Evolutionary conservation across 352 stramenopile genomes (phyloP).

Genomic region (Phytophthora foliorum): DNA sequence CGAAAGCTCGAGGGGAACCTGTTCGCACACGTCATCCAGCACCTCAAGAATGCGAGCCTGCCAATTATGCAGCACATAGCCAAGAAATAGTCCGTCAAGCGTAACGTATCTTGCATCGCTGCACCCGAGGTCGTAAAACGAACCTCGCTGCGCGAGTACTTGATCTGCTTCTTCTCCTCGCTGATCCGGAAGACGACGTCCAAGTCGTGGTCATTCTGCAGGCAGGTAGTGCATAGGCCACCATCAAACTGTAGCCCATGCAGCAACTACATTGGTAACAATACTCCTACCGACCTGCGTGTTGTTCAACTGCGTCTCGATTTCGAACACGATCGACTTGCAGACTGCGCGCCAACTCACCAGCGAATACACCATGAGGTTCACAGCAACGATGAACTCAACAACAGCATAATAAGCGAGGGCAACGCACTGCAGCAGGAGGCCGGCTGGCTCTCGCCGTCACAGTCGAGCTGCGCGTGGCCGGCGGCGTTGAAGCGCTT

Average conservation of each 20-base stretch:
- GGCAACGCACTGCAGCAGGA: constrained; percentile 79
- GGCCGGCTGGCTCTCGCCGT: constrained; percentile 55
- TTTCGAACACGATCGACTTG: constrained; percentile 84
- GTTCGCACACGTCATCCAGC: constrained; percentile 77
- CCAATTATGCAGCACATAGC: not conserved
- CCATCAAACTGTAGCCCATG: too few species aligned
- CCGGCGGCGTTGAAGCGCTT: constrained; percentile 79
- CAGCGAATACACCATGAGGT: not conserved
- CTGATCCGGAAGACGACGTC: constrained; percentile 89
- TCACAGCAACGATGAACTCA: not conserved
- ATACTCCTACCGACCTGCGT: constrained; percentile 46
- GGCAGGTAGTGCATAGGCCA: not conserved
- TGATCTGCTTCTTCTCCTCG: constrained; percentile 89
- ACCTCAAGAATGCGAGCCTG: constrained; percentile 88
- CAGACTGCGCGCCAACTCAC: constrained; percentile 54
- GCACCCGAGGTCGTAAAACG: not conserved
- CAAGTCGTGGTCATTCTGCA: constrained; percentile 83
- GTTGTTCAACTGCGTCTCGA: constrained; percentile 84
- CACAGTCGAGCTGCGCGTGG: constrained; percentile 70
- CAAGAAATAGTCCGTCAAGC: not conserved
- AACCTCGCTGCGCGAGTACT: constrained; percentile 85
- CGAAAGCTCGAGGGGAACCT: constrained; percentile 53
- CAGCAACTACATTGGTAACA: not conserved
- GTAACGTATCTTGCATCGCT: not conserved
- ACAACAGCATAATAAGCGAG: not conserved